These are phyloP conservation scores for Selenicereus undatus DNA, from an alignment of 148 eudicot species.

Conservation along the genomic window DNA sequence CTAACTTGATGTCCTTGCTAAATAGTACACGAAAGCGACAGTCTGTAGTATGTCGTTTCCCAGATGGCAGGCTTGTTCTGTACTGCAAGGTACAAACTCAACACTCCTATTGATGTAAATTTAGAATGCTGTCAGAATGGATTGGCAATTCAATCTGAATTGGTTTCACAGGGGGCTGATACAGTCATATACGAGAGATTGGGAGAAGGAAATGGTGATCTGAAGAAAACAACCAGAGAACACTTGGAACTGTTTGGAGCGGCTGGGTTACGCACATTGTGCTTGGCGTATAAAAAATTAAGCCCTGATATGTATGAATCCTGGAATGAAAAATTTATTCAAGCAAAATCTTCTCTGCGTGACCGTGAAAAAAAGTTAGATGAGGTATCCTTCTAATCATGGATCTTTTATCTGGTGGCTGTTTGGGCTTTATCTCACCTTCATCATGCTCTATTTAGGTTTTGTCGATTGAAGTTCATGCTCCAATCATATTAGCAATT, in stretches of 20 bases:
- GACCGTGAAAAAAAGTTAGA: conserved; percentile 95
- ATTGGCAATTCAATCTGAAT: conserved; percentile 3
- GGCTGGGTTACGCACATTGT: conserved; percentile 89
- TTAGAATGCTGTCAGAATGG: conserved; percentile 1
- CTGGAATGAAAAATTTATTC: conserved; percentile 93
- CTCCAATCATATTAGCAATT: too few species aligned
- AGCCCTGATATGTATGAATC: conserved; percentile 56
- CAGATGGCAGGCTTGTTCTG: conserved; percentile 90
- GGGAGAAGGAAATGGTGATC: conserved; percentile 52
- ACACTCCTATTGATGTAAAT: conserved; percentile 5
- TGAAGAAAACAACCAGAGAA: conserved; percentile 61
- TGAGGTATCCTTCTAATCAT: conserved; percentile 47
- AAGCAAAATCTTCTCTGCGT: conserved; percentile 85
- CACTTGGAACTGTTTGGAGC: conserved; percentile 94
- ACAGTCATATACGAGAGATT: conserved; percentile 91
- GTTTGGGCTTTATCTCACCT: neutral
- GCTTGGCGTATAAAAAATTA: conserved; percentile 80
- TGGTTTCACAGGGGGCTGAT: conserved; percentile 78
- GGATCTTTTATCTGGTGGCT: neutral
- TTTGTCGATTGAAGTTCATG: too few species aligned
- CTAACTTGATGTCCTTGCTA: conserved; percentile 20
- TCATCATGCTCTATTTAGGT: neutral
- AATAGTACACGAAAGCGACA: conserved; percentile 92
- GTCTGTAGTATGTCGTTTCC: conserved; percentile 91
- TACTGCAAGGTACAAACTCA: conserved; percentile 73